phyloP scores from a whole-genome alignment of 176 grass and related monocot species.

The Rhynchospora tenuis region DNA sequence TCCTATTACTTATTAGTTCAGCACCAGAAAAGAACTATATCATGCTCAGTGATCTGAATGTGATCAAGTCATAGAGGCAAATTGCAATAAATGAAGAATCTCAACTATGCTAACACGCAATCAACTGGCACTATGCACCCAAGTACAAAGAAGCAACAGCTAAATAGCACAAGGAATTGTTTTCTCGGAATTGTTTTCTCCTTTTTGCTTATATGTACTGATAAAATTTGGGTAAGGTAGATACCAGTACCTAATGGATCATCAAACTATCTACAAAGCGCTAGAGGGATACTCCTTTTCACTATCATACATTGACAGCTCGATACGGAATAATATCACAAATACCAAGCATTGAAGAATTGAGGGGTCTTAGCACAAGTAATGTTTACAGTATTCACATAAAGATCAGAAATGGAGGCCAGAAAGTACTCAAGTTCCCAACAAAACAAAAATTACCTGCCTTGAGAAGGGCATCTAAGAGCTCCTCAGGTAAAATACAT shows the following conservation, averaged over 20 bases:
- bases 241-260: not conserved
- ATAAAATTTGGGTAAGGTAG: not conserved
- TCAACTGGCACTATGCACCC: too few species aligned
- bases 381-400: too few species aligned
- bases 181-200: too few species aligned
- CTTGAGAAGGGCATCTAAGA: slow-evolving; percentile 78
- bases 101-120: too few species aligned
- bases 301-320: not conserved
- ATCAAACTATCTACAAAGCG: not conserved
- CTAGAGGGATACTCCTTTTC: not conserved
- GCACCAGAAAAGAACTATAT: not conserved
- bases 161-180: too few species aligned
- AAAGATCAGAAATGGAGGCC: not conserved
- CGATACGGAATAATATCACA: not conserved
- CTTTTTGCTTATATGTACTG: too few species aligned
- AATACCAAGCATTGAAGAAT: not conserved
- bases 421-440: not conserved
- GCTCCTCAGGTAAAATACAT: slow-evolving; percentile 81
- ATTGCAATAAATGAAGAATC: too few species aligned
- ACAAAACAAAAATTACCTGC: slow-evolving; percentile 54
- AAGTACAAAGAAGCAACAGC: too few species aligned
- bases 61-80: too few species aligned
- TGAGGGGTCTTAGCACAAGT: not conserved
- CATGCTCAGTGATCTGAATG: too few species aligned
- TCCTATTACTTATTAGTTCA: not conserved